Base-by-base conservation (phyloP, 2,329 filamentous ascomycete genomes). In the Aspergillus glaucus region DNA sequence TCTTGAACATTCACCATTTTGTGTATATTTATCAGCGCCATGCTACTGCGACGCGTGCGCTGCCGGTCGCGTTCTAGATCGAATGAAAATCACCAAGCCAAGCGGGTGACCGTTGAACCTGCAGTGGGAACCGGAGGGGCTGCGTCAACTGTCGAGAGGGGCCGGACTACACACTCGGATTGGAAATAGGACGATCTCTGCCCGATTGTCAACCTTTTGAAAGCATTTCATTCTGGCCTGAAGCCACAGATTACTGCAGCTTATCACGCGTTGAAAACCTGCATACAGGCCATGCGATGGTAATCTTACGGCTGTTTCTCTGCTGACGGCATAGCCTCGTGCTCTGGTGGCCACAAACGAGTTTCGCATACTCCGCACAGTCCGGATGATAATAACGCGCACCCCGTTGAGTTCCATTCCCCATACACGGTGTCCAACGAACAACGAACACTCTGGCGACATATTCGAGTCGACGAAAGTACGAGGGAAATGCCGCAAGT, bases 161-260 rank as follows among this genome's bases (percentile, higher is more conserved):
- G 32, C 14, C 32, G 32, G 32, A 36, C 9, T 10, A 9, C 3
- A 10, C 9, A 28, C 26, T 28, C 26, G 9, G 8, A 12, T 30
- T 30, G 26, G 9, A 30, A 30, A 12, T 30, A 30, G 5, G 26
- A 30, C 26, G 26, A 30, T 12, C 1, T 34, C 14, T 36, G 17
- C 17, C 26, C 8, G 21, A 15, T 45, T 7, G 19, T 45, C 32
- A 8, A 6, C 17, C 32, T 37, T 30, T 22, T 17, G 24, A 8
- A 37, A 14, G 19, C 15, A 44, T 44, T 44, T 28, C 12, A 44
- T 41, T 40, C 46, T 32, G 34, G 46, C 4, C 41, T 48, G 42
- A 44, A 26, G 28, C 46, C 40, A 43, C 40, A 17, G 30, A 22
- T 34, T 28, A 34, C 17, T 37, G 19, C 32, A 21, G 30, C 19